These are phyloP conservation scores for Pythium grandisporangium DNA, from an alignment of 352 stramenopile species.

Conservation along the genomic window DNA sequence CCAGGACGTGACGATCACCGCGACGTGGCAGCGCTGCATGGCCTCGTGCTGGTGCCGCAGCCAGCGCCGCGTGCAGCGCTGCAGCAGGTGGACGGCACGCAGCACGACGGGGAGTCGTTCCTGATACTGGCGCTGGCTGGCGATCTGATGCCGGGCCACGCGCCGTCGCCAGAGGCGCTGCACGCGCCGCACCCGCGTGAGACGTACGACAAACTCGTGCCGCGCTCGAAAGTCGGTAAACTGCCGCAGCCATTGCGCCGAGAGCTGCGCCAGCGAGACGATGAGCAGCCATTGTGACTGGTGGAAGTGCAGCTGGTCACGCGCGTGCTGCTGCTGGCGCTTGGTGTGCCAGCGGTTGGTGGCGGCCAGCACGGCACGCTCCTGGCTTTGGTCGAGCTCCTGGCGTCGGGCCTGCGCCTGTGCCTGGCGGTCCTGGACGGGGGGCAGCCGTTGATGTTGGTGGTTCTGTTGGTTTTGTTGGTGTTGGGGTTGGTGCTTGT, in stretches of 20 bases:
- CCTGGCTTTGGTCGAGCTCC: constrained; percentile 32
- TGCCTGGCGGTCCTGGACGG: constrained; percentile 39
- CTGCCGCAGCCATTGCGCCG: constrained; percentile 22
- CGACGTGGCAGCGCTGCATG: constrained; percentile 15
- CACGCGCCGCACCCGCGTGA: constrained; percentile 43
- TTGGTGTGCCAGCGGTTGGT: constrained; percentile 47
- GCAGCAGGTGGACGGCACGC: constrained; percentile 27
- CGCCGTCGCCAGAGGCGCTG: constrained; percentile 57
- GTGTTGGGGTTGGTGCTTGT: constrained; percentile 24
- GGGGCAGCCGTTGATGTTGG: constrained; percentile 37
- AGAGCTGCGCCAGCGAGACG: constrained; percentile 21
- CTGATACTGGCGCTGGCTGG: constrained; percentile 19
- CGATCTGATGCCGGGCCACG: too few species aligned
- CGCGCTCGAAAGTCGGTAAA: constrained; percentile 35
- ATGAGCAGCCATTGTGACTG: constrained; percentile 58
- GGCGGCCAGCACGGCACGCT: too few species aligned
- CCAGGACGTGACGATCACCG: constrained; percentile 63
- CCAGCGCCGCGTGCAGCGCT: constrained; percentile 32
- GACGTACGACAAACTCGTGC: constrained; percentile 19
- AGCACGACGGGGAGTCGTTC: constrained; percentile 37
- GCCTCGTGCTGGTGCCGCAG: constrained; percentile 15
- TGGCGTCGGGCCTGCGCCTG: constrained; percentile 40
- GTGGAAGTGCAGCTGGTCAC: constrained; percentile 19
- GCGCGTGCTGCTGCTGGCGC: constrained; percentile 21
- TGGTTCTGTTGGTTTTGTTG: constrained; percentile 26